Conservation (phyloP, 2,329 filamentous ascomycete genomes). For the Ophiostoma ips region DNA sequence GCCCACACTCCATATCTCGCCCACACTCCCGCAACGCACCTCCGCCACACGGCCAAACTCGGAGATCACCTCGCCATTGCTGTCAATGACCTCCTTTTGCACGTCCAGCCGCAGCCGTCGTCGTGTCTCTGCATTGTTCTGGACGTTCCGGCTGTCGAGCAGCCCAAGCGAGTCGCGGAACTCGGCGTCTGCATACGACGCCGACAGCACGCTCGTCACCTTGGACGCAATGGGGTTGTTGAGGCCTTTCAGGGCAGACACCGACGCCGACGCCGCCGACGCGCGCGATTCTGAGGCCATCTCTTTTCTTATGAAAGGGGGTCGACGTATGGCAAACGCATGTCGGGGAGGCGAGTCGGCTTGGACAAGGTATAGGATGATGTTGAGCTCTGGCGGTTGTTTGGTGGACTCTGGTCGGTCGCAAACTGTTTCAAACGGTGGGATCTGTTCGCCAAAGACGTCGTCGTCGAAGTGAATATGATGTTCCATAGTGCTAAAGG, state of each 20-base stretch:
- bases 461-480: background rate
- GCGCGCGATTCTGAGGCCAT: constrained; percentile 16
- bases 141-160: constrained; percentile 55
- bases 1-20: background rate
- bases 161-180: constrained; percentile 74
- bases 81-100: constrained; percentile 84
- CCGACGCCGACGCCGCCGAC: constrained; percentile 11
- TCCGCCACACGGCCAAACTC: constrained; percentile 86
- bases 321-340: constrained; percentile 3
- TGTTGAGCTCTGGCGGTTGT: too few species aligned
- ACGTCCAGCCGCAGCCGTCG: constrained; percentile 68
- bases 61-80: constrained; percentile 75
- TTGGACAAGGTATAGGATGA: too few species aligned
- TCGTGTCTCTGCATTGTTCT: constrained; percentile 65
- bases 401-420: too few species aligned
- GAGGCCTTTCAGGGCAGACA: constrained; percentile 11
- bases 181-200: constrained; percentile 84
- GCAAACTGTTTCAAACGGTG: too few species aligned
- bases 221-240: constrained; percentile 59
- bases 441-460: too few species aligned
- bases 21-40: too few species aligned
- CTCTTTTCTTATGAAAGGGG: constrained; percentile 2
- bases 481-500: background rate
- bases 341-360: constrained; percentile 2
- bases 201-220: constrained; percentile 72